Percentiles rank a stretch among this genome's conserved stretches.
phyloP scores from a whole-genome alignment of 2,329 filamentous ascomycete genomes.

The Claviceps quebecensis region DNA sequence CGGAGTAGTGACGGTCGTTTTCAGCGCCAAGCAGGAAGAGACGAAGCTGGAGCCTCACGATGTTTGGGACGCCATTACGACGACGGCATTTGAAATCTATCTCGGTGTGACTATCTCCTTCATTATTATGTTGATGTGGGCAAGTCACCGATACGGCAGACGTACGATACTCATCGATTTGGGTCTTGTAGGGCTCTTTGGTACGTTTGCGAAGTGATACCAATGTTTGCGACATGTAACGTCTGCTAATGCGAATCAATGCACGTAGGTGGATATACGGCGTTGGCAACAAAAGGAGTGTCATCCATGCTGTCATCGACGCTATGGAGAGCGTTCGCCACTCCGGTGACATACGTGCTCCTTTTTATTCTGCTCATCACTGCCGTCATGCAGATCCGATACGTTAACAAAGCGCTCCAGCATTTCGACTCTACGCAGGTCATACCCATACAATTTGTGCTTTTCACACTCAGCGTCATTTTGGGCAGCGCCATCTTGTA shows the following conservation, averaged over 20 bases:
- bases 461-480: slow-evolving; percentile 92
- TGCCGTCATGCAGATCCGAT: slow-evolving; percentile 92
- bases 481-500: slow-evolving; percentile 87
- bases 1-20: slow-evolving; percentile 81
- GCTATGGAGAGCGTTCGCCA: slow-evolving; percentile 76
- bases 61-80: slow-evolving; percentile 79
- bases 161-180: slow-evolving; percentile 83
- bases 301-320: slow-evolving; percentile 89
- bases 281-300: slow-evolving; percentile 87
- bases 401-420: slow-evolving; percentile 77
- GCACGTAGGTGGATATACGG: slow-evolving; percentile 74
- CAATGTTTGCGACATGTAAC: neutral
- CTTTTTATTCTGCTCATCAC: slow-evolving; percentile 65
- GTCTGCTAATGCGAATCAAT: neutral
- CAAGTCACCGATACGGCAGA: slow-evolving; percentile 71
- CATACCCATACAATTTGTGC: slow-evolving; percentile 93
- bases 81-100: slow-evolving; percentile 83
- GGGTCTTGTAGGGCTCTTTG: slow-evolving; percentile 84
- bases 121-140: slow-evolving; percentile 66
- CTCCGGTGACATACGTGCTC: slow-evolving; percentile 83
- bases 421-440: slow-evolving; percentile 95
- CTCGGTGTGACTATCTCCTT: slow-evolving; percentile 59
- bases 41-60: slow-evolving; percentile 82
- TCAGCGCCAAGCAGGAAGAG: slow-evolving; percentile 81
- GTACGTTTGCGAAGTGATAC: slow-evolving; percentile 33